Base-by-base conservation (phyloP, 202 grass and related monocot species). In the Elaeis oleifera region DNA sequence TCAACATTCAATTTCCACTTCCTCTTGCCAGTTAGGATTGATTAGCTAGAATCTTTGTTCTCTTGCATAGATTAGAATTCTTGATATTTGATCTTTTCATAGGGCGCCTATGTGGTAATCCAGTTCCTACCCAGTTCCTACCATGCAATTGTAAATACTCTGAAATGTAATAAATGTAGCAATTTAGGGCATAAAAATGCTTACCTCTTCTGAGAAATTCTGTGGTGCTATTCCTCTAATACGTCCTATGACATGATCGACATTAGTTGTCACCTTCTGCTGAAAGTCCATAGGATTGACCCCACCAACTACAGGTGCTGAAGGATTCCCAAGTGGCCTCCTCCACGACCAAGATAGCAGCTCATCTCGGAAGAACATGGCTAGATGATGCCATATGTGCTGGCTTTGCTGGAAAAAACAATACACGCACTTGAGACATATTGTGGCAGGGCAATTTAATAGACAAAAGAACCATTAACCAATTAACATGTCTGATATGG, bases 291-390 rank as follows among this genome's bases (percentile, higher is more conserved):
- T 70, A 19, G 77, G 85, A 28, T 87, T 99, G 48, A 77, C 67
- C 75, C 90, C 87, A 68, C 82, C 87, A 31, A 80, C 69, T 9
- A 89, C 82, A 13, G 85, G 82, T 18, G 85, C 85, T 51, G 88
- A 79, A 57, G 82, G 94, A 76, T 87, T 94, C 18, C 89, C 89
- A 64, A 87, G 79, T 17, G 94, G 94, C 73, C 88, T 89, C 70
- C 94, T 82, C 94, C 88, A 94, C 13, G 88, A 99, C 94, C 94
- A 99, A 67, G 94, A 99, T 69, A 99, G 80, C 31, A 99, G 69
- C 64, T 99, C 94, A 52, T 99, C 94, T 56, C 94, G 80, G 72
- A 99, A 99, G 69, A 99, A 99, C 94, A 99, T 99, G 26, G 94
- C 94, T 69, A 99, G 66, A 80, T 99, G 94, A 81, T 99, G 83